These are phyloP conservation scores for Torrubiella hemipterigena DNA, from an alignment of 2,329 filamentous ascomycete genomes.

Conservation along the genomic window DNA sequence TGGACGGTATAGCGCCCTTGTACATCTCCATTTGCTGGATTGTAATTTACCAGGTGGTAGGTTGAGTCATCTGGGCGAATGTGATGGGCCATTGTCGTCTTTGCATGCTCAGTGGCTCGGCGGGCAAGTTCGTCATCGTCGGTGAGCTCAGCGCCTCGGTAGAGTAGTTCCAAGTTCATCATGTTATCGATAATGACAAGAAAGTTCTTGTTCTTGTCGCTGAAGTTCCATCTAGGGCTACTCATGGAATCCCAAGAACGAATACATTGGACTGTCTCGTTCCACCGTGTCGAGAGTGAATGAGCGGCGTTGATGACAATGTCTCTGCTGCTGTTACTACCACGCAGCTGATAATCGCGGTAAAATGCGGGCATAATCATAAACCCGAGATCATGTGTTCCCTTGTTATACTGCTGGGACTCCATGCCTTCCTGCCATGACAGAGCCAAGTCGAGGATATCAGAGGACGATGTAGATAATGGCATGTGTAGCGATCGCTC, in stretches of 20 bases:
- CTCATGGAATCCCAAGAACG: conserved; percentile 7
- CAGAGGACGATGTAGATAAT: conserved; percentile 1
- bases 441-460: conserved; percentile 6
- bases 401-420: conserved; percentile 5
- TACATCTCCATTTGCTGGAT: conserved; percentile 5
- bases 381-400: conserved; percentile 8
- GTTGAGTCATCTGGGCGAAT: conserved; percentile 6
- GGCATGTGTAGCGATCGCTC: conserved; percentile 4
- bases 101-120: conserved; percentile 6
- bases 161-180: conserved; percentile 10
- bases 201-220: conserved; percentile 4
- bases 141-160: conserved; percentile 5
- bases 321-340: conserved; percentile 1
- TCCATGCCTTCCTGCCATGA: conserved; percentile 7
- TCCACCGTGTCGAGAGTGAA: conserved; percentile 6
- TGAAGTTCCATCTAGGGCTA: conserved; percentile 3
- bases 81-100: conserved; percentile 3
- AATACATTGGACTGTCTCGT: conserved; percentile 5
- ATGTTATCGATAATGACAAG: conserved; percentile 9
- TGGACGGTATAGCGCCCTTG: conserved; percentile 7
- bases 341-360: conserved; percentile 3
- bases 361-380: conserved; percentile 7
- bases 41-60: conserved; percentile 7
- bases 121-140: conserved; percentile 4
- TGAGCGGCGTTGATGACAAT: conserved; percentile 6